A percentile compares a stretch with the other conserved stretches of the same genome.
Conservation (phyloP, 345 rosid species). For the Syzygium jambos region DNA sequence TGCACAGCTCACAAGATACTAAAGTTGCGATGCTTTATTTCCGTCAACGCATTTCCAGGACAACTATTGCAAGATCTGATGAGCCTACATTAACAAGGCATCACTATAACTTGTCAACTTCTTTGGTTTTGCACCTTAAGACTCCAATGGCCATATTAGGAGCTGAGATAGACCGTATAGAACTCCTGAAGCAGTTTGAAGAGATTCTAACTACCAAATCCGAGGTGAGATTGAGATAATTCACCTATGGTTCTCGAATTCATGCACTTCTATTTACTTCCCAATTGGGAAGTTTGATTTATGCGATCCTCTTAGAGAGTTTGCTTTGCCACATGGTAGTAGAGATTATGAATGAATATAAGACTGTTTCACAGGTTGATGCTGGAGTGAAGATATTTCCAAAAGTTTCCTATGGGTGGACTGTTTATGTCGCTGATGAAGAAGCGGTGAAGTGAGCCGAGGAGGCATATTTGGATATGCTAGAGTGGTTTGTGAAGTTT, state of each 20-base stretch:
- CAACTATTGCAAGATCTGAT: no score
- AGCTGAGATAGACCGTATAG: constrained; percentile 21
- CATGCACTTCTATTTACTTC: background rate
- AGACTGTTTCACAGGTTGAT: constrained; percentile 34
- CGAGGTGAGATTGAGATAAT: constrained; percentile 9
- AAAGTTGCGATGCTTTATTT: no score
- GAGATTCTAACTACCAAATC: constrained; percentile 22
- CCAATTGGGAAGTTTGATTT: background rate
- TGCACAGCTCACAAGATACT: no score
- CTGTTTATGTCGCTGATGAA: constrained; percentile 33
- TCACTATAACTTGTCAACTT: no score
- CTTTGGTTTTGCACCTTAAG: background rate
- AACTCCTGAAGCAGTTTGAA: constrained; percentile 27
- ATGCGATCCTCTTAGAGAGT: no score
- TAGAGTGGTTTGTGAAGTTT: constrained; percentile 50
- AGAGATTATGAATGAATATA: constrained; percentile 18
- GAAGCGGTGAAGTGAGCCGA: constrained; percentile 36
- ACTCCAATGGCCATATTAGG: constrained; percentile 26
- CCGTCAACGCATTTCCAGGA: no score
- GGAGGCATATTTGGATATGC: constrained; percentile 54
- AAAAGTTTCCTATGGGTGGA: constrained; percentile 53
- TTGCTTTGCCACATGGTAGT: no score
- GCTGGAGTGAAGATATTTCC: constrained; percentile 65
- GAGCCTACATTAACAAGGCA: no score
- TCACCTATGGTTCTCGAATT: background rate